Percentiles rank a stretch among this genome's conserved stretches.
phyloP scores from a whole-genome alignment of 495 filamentous ascomycete species.

The Haplographium delicatum region DNA sequence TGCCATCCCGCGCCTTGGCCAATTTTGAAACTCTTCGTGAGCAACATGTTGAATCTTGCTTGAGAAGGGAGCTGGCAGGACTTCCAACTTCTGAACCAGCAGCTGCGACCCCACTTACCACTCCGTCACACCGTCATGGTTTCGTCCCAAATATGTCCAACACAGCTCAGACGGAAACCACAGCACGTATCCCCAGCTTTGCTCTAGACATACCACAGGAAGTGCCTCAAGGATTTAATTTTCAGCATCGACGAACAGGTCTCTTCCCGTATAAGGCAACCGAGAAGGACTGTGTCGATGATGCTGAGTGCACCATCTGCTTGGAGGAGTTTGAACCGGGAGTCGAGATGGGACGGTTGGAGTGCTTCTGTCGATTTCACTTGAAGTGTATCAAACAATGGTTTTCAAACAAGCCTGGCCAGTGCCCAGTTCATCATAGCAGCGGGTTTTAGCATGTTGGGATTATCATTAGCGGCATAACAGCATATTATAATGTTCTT shows the following conservation, averaged over 20 bases:
- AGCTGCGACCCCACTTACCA: background rate
- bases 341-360: conserved; percentile 72
- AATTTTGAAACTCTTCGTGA: conserved; percentile 63
- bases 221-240: no score
- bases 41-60: conserved; percentile 72
- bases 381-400: conserved; percentile 56
- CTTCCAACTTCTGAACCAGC: background rate
- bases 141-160: conserved; percentile 17
- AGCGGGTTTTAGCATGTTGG: conserved; percentile 5
- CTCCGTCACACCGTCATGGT: conserved; percentile 5
- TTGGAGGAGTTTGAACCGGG: conserved; percentile 93
- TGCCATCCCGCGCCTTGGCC: conserved; percentile 58
- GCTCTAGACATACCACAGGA: no score
- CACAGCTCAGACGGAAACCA: conserved; percentile 10
- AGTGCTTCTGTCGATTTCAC: conserved; percentile 94
- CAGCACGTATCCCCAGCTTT: no score
- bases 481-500: no score
- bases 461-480: no score
- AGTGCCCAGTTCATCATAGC: conserved; percentile 52
- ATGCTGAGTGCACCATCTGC: conserved; percentile 89
- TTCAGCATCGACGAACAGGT: conserved; percentile 41
- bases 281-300: conserved; percentile 84
- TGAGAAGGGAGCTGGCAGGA: conserved; percentile 30
- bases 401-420: conserved; percentile 45
- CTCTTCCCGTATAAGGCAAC: conserved; percentile 69